Percentiles rank a stretch among this genome's conserved stretches.
These are phyloP conservation scores for Ophiostoma pallidulum DNA, from an alignment of 2,329 filamentous ascomycete species.

Conservation along the genomic window DNA sequence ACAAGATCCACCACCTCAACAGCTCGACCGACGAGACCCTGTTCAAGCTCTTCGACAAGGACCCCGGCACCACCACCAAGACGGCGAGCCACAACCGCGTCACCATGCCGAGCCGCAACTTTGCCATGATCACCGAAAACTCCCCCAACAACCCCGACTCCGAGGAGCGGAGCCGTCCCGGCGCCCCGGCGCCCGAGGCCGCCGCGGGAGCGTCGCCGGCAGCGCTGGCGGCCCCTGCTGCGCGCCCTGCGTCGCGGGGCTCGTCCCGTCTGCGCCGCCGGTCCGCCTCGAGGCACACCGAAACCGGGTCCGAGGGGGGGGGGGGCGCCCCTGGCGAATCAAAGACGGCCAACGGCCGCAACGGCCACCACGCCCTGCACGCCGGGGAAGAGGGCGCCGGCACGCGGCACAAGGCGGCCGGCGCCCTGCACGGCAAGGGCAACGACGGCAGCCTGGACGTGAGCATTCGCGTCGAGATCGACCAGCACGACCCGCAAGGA, in stretches of 20 bases:
- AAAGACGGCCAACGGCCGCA: constrained; percentile 31
- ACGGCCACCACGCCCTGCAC: constrained; percentile 65
- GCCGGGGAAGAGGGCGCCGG: constrained; percentile 70
- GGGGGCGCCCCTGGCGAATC: constrained; percentile 8
- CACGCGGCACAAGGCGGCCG: constrained; percentile 64
- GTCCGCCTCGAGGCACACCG: constrained; percentile 8
- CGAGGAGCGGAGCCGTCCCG: constrained; percentile 3
- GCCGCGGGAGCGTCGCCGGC: background rate
- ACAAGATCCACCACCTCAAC: constrained; percentile 67
- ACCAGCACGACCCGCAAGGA: constrained; percentile 72
- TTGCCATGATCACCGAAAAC: constrained; percentile 83
- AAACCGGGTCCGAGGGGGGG: constrained; percentile 11
- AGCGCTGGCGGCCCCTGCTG: constrained; percentile 47
- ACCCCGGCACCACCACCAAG: constrained; percentile 70
- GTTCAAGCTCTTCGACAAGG: constrained; percentile 82
- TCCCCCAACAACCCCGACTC: constrained; percentile 42
- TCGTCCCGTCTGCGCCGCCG: constrained; percentile 17
- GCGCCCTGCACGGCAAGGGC: constrained; percentile 43
- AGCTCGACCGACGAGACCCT: constrained; percentile 80
- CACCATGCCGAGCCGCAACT: constrained; percentile 90
- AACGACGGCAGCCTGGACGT: constrained; percentile 64
- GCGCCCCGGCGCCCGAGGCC: background rate
- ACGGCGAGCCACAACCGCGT: constrained; percentile 67
- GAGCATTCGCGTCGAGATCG: constrained; percentile 76
- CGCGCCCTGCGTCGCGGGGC: constrained; percentile 1